Base-by-base conservation (phyloP, 352 stramenopile species). In the Plasmopara muralis region DNA sequence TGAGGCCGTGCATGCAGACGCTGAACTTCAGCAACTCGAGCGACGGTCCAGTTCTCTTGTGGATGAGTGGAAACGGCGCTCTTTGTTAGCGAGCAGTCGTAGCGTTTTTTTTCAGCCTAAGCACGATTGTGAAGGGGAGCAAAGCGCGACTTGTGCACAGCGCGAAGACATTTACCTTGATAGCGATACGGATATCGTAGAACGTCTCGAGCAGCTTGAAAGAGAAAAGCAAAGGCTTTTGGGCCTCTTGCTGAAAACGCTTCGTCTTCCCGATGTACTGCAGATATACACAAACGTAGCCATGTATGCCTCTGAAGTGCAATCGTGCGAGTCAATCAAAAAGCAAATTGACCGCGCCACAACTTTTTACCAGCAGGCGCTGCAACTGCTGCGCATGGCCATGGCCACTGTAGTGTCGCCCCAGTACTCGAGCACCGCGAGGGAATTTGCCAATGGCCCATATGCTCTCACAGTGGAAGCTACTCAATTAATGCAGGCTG, bases 251-350 rank as follows among this genome's bases (percentile, higher is more conserved):
- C 52, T 89, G 6, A 55, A 61, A 4, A 69, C 68, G 15, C 47
- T 82, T 14, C 62, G 58, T 5, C 49, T 80, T 30, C 72, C 82
- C 0, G 78, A 89, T n/a, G 70, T 64, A 4, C 50, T 77, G 41
- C 73, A 83, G 59, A 72, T 89, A 33, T 67, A 85, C 45, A 72
- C 82, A n/a, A 82, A 84, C 37, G 75, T 92, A 38, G 75, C 77
- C 40, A 83, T 89, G 68, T 84, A 79, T 53, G 59, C 69, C 14
- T 89, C 78, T 0, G 82, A 92, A 53, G 68, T 71, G 40, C 74
- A 82, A 47, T 79, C 82, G 12, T 81, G 70, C 52, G 72, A 83
- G 56, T 85, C 68, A 5, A 83, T 87, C 42, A 71, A 78, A 53
- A 75, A 82, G 45, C 82, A 92, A 59, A 66, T 92, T 16, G 68